A percentile compares a stretch with the other conserved stretches of the same genome.
Conservation (phyloP, 345 rosid genomes). For the Camelina hispida region DNA sequence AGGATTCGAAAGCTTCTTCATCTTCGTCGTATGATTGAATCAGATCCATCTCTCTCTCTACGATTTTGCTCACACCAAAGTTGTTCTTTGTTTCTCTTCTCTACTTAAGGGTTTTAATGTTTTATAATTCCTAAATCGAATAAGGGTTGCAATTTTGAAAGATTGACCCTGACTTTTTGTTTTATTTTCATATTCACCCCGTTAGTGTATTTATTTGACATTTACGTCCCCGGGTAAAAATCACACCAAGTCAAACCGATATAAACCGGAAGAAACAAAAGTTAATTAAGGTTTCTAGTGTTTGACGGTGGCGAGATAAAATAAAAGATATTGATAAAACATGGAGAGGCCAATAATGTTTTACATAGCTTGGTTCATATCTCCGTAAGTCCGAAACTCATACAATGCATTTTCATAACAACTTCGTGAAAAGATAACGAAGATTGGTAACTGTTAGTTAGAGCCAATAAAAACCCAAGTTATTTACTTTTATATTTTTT, state of each 20-base stretch:
- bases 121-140: slow-evolving; percentile 4
- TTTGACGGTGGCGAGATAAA: too few relatives aligned
- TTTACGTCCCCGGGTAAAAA: neutral
- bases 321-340: too few relatives aligned
- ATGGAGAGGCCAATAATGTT: too few relatives aligned
- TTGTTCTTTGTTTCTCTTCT: slow-evolving; percentile 1
- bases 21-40: slow-evolving; percentile 44
- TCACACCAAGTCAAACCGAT: too few relatives aligned
- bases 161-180: neutral
- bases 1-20: slow-evolving; percentile 33
- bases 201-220: neutral
- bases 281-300: too few relatives aligned
- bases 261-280: too few relatives aligned
- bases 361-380: too few relatives aligned
- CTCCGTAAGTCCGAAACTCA: too few relatives aligned
- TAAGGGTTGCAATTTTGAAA: slow-evolving; percentile 12
- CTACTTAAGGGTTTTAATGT: slow-evolving; percentile 27
- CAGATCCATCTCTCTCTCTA: slow-evolving; percentile 46
- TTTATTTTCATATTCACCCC: slow-evolving; percentile 5
- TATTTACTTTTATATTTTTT: neutral
- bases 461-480: neutral
- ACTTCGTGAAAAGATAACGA: too few relatives aligned
- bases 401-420: too few relatives aligned
- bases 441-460: slow-evolving; percentile 20
- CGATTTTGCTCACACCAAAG: neutral